Conservation (phyloP, 768 basidiomycete genomes). For the Lactarius trivialis region DNA sequence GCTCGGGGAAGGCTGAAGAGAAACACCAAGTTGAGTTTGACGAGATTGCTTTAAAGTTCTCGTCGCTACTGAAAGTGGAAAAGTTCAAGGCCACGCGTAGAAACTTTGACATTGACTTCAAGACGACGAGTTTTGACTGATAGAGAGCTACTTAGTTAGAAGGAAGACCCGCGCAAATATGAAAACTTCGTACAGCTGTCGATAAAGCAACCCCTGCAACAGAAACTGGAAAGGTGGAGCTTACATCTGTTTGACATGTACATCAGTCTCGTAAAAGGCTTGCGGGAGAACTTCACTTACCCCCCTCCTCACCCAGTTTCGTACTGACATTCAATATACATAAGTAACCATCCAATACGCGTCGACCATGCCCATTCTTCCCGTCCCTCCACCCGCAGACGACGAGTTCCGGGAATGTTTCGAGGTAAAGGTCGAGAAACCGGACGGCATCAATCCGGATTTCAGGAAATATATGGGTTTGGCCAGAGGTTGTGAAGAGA, state of each 20-base stretch:
- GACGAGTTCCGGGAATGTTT: conserved; percentile 59
- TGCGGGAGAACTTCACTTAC: conserved; percentile 29
- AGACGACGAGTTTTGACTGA: conserved; percentile 73
- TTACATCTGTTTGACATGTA: conserved; percentile 29
- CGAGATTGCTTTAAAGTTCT: conserved; percentile 9
- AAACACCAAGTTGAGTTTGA: conserved; percentile 58
- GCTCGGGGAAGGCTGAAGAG: conserved; percentile 47
- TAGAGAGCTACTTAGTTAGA: conserved; percentile 9
- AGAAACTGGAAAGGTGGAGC: conserved; percentile 42
- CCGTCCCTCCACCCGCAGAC: conserved; percentile 59
- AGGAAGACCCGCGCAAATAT: neutral
- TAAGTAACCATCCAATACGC: conserved; percentile 74
- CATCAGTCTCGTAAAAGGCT: neutral
- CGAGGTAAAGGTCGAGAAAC: conserved; percentile 69
- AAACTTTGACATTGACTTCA: conserved; percentile 66
- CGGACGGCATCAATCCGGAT: conserved; percentile 86
- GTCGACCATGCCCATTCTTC: conserved; percentile 47
- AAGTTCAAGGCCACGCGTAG: conserved; percentile 40
- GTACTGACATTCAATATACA: conserved; percentile 69
- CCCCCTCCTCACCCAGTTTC: conserved; percentile 50
- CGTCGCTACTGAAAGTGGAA: conserved; percentile 17
- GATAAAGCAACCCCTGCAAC: conserved; percentile 62
- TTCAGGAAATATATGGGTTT: conserved; percentile 93
- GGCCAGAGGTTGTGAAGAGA: conserved; percentile 83
- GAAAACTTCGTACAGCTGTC: conserved; percentile 42